Base-by-base conservation (phyloP, 2,329 filamentous ascomycete genomes). In the Stagonosporopsis chrysanthemi region DNA sequence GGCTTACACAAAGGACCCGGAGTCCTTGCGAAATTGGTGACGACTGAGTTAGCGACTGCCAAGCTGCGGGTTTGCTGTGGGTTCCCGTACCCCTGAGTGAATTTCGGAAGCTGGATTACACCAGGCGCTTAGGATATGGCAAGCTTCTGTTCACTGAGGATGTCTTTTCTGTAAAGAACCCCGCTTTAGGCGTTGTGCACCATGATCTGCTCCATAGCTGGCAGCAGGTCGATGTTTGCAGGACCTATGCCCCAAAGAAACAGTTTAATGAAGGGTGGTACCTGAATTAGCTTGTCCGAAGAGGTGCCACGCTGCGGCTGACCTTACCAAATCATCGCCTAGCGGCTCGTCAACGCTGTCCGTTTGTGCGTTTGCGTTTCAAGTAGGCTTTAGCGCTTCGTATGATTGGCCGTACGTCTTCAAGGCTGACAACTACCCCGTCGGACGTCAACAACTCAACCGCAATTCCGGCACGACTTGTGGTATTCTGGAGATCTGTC, bases 251-350 rank as follows among this genome's bases (percentile, higher is more conserved):
- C 35, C 54, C 39, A 49, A 14, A 35, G 15, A 46, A 33, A 41
- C 39, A 42, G 54, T 60, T 65, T 61, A 64, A 72, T 73, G 65
- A 69, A 73, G 67, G 67, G 52, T 60, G 43, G 70, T 69, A 65
- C 65, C 68, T 73, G 63, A 60, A 49, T 65, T 67, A 69, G 68
- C 63, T 56, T 44, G 68, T 74, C 60, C 69, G 61, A 66, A 43
- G 58, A 52, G 51, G 63, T 69, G 70, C 70, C 66, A 66, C 61
- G 43, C 65, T 66, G 66, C 70, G 66, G 56, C 52, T 62, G 47
- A 60, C 54, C 63, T 62, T 66, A 52, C 50, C 62, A 46, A 42
- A 58, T 45, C 12, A 41, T 39, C 31, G 28, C 41, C 51, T 65
- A 65, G 66, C 29, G 56, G n/a, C 38, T 64, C 60, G 62, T 66